Base-by-base conservation (phyloP, 345 rosid species). In the Citrus sp. region DNA sequence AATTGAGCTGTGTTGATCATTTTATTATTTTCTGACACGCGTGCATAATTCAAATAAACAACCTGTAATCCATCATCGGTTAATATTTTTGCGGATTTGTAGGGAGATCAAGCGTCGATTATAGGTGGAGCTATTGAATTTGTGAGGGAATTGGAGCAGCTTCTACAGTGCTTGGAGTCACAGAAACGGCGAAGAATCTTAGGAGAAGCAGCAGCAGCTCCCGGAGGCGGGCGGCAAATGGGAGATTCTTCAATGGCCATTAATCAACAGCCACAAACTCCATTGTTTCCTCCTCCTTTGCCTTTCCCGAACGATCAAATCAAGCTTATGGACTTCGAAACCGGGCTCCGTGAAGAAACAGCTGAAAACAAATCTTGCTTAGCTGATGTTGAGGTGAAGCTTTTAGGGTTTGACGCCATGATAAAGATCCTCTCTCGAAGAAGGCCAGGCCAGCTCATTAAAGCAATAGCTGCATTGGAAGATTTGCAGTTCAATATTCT, bases 71-170 rank as follows among this genome's bases (percentile, higher is more conserved):
- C 56, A 16, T 51, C 56, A 13, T 42, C 1, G 5, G 21, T 19
- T 54, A 16, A 16, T 54, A 54, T 4, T 54, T 5, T 18, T 54
- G 58, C 58, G 58, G 21, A 54, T 4, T 54, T 54, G 7, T 54
- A 94, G 98, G 98, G 97, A 81, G 99, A 96, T 80, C 98, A 94
- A 89, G 98, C 98, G 2, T 96, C 99, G 2, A 94, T 96, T n/a
- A 91, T 96, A 18, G 99, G 99, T 4, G 99, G 99, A 40, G 99
- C 94, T 9, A 94, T 96, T 14, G 98, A 94, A 82, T 96, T 92
- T 68, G 98, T 96, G 78, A 92, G 94, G 76, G 99, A 96, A 78
- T 80, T 96, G 21, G 99, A 96, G 84, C 98, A 94, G 70, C 97
- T 94, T 9, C 90, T 91, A 59, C 97, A 92, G 16, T 94, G 98